These are phyloP conservation scores for Scleroderma citrinum DNA, from an alignment of 768 basidiomycete species.

Conservation along the genomic window DNA sequence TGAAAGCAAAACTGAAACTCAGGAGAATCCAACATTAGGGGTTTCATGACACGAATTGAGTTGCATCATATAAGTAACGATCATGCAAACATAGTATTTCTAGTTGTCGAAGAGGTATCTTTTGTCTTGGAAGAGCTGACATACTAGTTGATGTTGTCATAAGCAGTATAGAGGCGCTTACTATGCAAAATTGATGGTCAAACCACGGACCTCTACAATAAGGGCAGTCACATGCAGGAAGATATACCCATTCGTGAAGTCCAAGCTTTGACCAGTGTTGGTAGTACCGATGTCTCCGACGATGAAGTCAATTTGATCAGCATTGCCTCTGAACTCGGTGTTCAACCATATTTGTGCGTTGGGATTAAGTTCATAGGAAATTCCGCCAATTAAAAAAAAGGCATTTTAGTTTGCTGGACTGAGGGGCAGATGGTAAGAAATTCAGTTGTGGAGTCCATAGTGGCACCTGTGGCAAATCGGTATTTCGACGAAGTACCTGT, in stretches of 20 bases:
- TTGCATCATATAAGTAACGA: no score
- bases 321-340: no score
- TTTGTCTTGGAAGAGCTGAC: constrained; percentile 37
- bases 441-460: constrained; percentile 19
- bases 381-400: constrained; percentile 23
- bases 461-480: constrained; percentile 39
- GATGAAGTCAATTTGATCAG: constrained; percentile 24
- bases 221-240: constrained; percentile 8
- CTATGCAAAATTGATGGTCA: constrained; percentile 2
- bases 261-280: constrained; percentile 12
- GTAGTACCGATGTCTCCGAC: constrained; percentile 13
- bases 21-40: no score
- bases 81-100: no score
- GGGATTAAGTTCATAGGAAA: constrained; percentile 13
- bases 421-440: constrained; percentile 21
- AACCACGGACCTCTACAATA: neutral
- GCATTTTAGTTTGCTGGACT: constrained; percentile 21
- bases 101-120: constrained; percentile 21
- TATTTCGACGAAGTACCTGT: constrained; percentile 39
- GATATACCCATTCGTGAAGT: constrained; percentile 19
- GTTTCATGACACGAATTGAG: no score
- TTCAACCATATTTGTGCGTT: constrained; percentile 32
- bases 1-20: no score
- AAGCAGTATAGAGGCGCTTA: constrained; percentile 40
- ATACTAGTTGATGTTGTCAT: constrained; percentile 32